Evolutionary conservation across 768 basidiomycete species (phyloP).

Genomic region (Leccinum rimulosum): DNA sequence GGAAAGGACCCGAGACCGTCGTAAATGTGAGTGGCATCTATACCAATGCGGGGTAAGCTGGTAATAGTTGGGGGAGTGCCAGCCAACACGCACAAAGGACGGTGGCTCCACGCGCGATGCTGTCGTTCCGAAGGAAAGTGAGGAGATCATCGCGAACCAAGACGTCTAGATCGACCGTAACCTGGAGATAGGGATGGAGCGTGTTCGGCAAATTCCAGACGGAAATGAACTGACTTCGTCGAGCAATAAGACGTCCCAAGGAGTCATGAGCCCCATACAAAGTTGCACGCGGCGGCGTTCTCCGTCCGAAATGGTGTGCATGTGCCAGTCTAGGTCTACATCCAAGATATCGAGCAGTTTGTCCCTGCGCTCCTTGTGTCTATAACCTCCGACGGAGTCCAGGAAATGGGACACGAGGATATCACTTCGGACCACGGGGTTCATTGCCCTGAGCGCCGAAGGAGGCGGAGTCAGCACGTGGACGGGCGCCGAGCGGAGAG

Average conservation of each 20-base stretch:
- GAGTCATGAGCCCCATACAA: slow-evolving; percentile 92
- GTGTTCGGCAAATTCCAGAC: not conserved
- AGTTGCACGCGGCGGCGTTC: slow-evolving; percentile 92
- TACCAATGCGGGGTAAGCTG: slow-evolving; percentile 7
- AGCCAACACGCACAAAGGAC: slow-evolving; percentile 64
- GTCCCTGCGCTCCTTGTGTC: slow-evolving; percentile 87
- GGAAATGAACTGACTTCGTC: slow-evolving; percentile 67
- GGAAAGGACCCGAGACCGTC: slow-evolving; percentile 92
- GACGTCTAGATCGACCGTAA: slow-evolving; percentile 96
- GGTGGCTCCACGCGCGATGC: slow-evolving; percentile 75
- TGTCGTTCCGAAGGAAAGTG: slow-evolving; percentile 81
- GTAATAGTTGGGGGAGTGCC: not conserved
- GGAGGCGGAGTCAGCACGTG: not conserved
- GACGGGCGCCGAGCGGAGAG: not conserved
- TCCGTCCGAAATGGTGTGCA: slow-evolving; percentile 95
- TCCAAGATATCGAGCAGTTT: slow-evolving; percentile 86
- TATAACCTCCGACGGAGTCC: slow-evolving; percentile 96
- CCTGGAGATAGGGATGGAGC: slow-evolving; percentile 41
- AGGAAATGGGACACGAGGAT: slow-evolving; percentile 91
- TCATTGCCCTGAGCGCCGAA: slow-evolving; percentile 73
- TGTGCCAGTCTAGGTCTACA: slow-evolving; percentile 94
- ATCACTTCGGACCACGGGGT: slow-evolving; percentile 92
- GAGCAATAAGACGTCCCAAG: slow-evolving; percentile 90
- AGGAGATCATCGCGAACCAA: slow-evolving; percentile 92
- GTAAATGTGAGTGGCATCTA: slow-evolving; percentile 97